Percentiles rank a stretch among this genome's conserved stretches.
These are phyloP conservation scores for Blastobotrys arbuscula DNA, from an alignment of 1,139 yeast species.

Conservation along the genomic window DNA sequence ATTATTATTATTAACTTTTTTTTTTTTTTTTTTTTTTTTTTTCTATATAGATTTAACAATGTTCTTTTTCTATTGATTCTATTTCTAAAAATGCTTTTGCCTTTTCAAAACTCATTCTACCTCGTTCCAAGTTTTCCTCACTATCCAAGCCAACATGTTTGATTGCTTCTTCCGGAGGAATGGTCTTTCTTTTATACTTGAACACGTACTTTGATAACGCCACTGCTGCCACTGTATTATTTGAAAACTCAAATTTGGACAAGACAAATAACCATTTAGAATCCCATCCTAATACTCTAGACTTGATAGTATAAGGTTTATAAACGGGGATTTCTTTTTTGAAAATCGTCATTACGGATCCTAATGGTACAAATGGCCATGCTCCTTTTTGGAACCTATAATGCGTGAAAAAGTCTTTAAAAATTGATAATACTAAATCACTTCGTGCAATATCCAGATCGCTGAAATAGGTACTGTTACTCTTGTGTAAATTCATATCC, in stretches of 20 bases:
- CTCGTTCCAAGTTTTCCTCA: constrained; percentile 45
- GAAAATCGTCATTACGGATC: constrained; percentile 62
- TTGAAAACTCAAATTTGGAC: constrained; percentile 49
- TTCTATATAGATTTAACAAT: neutral
- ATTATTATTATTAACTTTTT: neutral
- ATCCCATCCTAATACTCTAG: constrained; percentile 77
- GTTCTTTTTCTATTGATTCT: constrained; percentile 30
- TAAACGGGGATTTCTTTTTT: constrained; percentile 69
- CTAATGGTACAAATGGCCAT: constrained; percentile 74
- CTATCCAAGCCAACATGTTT: constrained; percentile 51
- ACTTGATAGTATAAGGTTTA: constrained; percentile 48
- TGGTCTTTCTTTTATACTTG: constrained; percentile 66
- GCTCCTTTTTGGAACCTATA: constrained; percentile 40
- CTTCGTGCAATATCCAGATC: constrained; percentile 81
- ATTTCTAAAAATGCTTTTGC: constrained; percentile 36
- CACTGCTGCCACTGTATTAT: constrained; percentile 46
- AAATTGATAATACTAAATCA: constrained; percentile 49
- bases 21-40: neutral
- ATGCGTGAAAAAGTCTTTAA: constrained; percentile 34
- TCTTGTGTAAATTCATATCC: constrained; percentile 82
- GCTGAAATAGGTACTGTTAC: constrained; percentile 77
- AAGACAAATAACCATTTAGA: constrained; percentile 75
- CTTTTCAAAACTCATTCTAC: constrained; percentile 35
- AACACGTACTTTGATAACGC: constrained; percentile 77
- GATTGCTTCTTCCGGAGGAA: constrained; percentile 57